Evolutionary conservation across 257 asterid species (phyloP).

Genomic region (Plantago elongata): DNA sequence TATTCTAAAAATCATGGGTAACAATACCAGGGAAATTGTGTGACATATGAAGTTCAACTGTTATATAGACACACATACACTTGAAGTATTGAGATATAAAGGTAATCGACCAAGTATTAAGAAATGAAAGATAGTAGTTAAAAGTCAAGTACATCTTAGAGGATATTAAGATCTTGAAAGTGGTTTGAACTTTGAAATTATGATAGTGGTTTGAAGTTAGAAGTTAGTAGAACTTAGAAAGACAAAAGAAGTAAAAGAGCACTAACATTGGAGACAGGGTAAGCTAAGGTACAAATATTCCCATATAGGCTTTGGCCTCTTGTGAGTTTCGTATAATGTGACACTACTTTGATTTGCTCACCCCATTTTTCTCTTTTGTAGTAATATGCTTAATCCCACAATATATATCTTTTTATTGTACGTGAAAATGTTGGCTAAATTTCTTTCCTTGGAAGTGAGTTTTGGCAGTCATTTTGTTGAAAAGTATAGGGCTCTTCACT

Average conservation of each 20-base stretch:
- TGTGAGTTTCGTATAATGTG: slow-evolving; percentile 27
- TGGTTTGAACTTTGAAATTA: too few species aligned
- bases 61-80: too few species aligned
- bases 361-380: slow-evolving; percentile 18
- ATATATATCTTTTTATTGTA: too few species aligned
- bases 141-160: background rate
- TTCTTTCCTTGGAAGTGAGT: slow-evolving; percentile 31
- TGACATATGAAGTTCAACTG: too few species aligned
- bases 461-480: slow-evolving; percentile 19
- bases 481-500: slow-evolving; percentile 36
- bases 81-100: too few species aligned
- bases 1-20: too few species aligned
- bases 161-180: too few species aligned
- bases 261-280: slow-evolving; percentile 25
- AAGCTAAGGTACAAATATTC: slow-evolving; percentile 38
- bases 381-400: background rate
- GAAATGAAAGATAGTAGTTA: background rate
- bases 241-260: slow-evolving; percentile 20
- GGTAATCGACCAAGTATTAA: too few species aligned
- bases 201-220: too few species aligned
- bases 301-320: slow-evolving; percentile 29
- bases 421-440: too few species aligned
- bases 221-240: background rate
- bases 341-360: slow-evolving; percentile 29
- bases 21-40: too few species aligned